Evolutionary conservation across 306 rosid species (phyloP).

Genomic region (Pterocarpus santalinus): DNA sequence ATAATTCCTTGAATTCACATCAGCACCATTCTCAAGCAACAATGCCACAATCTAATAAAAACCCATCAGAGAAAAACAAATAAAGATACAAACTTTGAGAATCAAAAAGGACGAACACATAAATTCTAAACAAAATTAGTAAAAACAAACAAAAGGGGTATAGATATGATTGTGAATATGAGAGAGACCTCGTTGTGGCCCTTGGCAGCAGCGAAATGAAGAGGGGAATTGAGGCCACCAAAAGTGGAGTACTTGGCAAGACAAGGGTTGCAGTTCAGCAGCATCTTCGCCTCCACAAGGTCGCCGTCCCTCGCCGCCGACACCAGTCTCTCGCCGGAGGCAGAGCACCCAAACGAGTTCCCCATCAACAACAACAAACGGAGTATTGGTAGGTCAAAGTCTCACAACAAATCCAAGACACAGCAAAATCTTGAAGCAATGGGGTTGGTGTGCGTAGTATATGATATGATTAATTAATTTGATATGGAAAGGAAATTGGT

Average conservation of each 20-base stretch:
- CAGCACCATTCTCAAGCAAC: slow-evolving; percentile 98
- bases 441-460: not conserved
- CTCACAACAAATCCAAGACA: slow-evolving; percentile 14
- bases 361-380: slow-evolving; percentile 61
- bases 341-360: slow-evolving; percentile 96
- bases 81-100: slow-evolving; percentile 3
- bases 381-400: slow-evolving; percentile 53
- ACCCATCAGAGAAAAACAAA: slow-evolving; percentile 12
- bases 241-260: slow-evolving; percentile 93
- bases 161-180: not conserved
- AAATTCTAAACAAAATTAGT: not conserved
- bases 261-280: slow-evolving; percentile 80
- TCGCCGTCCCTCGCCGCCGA: slow-evolving; percentile 99
- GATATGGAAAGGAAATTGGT: too few species aligned
- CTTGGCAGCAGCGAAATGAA: slow-evolving; percentile 93
- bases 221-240: slow-evolving; percentile 96
- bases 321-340: slow-evolving; percentile 98
- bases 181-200: slow-evolving; percentile 90
- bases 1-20: slow-evolving; percentile 93
- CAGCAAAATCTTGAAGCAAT: slow-evolving; percentile 33
- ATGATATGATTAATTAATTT: too few species aligned
- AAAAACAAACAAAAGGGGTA: not conserved
- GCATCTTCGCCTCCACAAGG: slow-evolving; percentile 94
- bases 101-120: not conserved
- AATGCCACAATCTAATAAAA: slow-evolving; percentile 79